phyloP scores from a whole-genome alignment of 1,139 yeast species.

The Candida sojae region DNA sequence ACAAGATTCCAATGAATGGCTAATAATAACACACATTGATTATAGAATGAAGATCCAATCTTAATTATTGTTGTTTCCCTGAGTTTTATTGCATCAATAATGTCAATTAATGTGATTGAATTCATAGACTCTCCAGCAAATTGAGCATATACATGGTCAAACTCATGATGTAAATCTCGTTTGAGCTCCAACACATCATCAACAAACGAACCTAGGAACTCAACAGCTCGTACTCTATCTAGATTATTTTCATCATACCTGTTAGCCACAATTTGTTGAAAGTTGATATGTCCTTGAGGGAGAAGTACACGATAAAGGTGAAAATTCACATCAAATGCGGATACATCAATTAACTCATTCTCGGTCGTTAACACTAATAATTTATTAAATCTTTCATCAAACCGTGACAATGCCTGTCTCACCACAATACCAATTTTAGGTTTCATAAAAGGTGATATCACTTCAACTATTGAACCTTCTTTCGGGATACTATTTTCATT shows the following conservation, averaged over 20 bases:
- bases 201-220: slow-evolving; percentile 23
- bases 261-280: slow-evolving; percentile 22
- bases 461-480: slow-evolving; percentile 40
- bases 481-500: slow-evolving; percentile 23
- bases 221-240: slow-evolving; percentile 21
- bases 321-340: slow-evolving; percentile 27
- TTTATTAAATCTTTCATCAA: slow-evolving; percentile 36
- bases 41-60: slow-evolving; percentile 23
- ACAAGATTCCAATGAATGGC: slow-evolving; percentile 28
- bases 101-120: slow-evolving; percentile 22
- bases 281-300: slow-evolving; percentile 21
- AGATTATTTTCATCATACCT: slow-evolving; percentile 21
- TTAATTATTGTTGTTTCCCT: slow-evolving; percentile 15
- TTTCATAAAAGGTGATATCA: slow-evolving; percentile 26
- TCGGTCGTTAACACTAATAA: slow-evolving; percentile 30
- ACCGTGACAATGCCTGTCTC: slow-evolving; percentile 28
- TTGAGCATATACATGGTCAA: slow-evolving; percentile 29
- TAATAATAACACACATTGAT: slow-evolving; percentile 31
- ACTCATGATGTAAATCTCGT: slow-evolving; percentile 13
- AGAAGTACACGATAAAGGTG: slow-evolving; percentile 27
- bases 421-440: slow-evolving; percentile 39
- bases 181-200: slow-evolving; percentile 14
- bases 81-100: slow-evolving; percentile 24
- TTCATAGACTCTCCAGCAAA: slow-evolving; percentile 18
- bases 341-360: slow-evolving; percentile 29